Base-by-base conservation (phyloP, 345 rosid genomes). In the Eucalyptus pauciflora region DNA sequence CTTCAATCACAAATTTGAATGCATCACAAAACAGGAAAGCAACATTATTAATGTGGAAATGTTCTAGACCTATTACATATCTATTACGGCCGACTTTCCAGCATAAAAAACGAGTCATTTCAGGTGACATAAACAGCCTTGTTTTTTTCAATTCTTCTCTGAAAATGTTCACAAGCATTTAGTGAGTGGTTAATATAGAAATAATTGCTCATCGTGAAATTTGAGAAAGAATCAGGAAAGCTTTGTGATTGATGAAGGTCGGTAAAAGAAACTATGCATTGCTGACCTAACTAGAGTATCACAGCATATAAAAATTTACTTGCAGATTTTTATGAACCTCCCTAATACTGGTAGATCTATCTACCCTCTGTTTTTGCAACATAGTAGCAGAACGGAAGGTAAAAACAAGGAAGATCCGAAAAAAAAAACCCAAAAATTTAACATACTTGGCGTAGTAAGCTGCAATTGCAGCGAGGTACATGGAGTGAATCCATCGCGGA, bases 381-480 rank as follows among this genome's bases (percentile, higher is more conserved):
- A 41, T 20, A 76, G 48, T 20, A 22, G 46, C 48, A 20, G 48
- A 37, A 51, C n/a, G 27, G n/a, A 27, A 29, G 67, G 46, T 52
- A 86, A 54, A 45, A 54, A 86, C 64, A 86, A 86, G 64, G 67
- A 51, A 43, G 69, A 50, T 86, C 49, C 13, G 2, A 62, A 48
- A 10, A 33, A 27, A 50, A 27, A 41, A 24, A 25, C 27, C 22
- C 9, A 48, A 52, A 71, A 33, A 52, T 31, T 27, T 29, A 41
- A 45, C 89, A 45, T 95, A 98, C 99, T 98, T 98, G 88, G 99
- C 99, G 45, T 98, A 97, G 90, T 94, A 98, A 22, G 99, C 98
- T n/a, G 99, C 99, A 87, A 98, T 91, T 45, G 97, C 98, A n/a
- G 99, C 98, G 18, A 97, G 96, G 93, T 97, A 98, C 87, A 94